These are phyloP conservation scores for Modicella reniformis DNA, from an alignment of 371 early-diverging fungal genomes.

Conservation along the genomic window DNA sequence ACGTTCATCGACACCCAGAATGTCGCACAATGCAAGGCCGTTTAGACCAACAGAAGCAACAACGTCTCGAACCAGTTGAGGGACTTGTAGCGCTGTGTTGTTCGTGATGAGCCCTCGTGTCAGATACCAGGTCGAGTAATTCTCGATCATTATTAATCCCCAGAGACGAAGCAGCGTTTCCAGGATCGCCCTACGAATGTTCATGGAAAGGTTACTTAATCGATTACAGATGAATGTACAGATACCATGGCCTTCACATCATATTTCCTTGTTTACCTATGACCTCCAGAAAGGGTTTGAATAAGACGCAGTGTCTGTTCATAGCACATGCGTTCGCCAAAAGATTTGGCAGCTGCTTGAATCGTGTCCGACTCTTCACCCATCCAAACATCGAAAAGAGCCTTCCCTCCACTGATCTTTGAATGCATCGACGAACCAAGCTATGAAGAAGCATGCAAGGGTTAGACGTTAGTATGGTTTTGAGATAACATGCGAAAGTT, in stretches of 20 bases:
- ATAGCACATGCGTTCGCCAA: constrained; percentile 68
- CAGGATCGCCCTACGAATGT: constrained; percentile 7
- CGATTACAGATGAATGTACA: no score
- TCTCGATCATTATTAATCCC: constrained; percentile 46
- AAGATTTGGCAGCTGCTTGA: constrained; percentile 64
- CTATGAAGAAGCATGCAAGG: constrained; percentile 26
- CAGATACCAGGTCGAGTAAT: constrained; percentile 61
- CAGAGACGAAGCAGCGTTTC: constrained; percentile 23
- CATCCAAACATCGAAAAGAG: constrained; percentile 77
- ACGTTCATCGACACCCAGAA: constrained; percentile 63
- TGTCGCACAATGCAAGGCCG: constrained; percentile 57
- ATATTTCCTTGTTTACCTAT: constrained; percentile 12
- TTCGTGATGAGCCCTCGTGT: constrained; percentile 55
- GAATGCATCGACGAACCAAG: constrained; percentile 57
- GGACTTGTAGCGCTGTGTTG: constrained; percentile 43
- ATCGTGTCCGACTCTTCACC: constrained; percentile 69
- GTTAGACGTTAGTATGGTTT: no score
- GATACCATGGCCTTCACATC: background rate
- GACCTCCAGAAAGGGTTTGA: constrained; percentile 27
- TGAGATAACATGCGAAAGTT: background rate
- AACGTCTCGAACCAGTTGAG: constrained; percentile 44
- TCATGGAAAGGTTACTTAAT: background rate
- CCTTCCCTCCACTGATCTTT: constrained; percentile 54
- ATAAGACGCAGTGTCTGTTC: constrained; percentile 58
- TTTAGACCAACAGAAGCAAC: constrained; percentile 58